Evolutionary conservation across 2,329 filamentous ascomycete genomes (phyloP).

Genomic region (Fusarium duplospermum): DNA sequence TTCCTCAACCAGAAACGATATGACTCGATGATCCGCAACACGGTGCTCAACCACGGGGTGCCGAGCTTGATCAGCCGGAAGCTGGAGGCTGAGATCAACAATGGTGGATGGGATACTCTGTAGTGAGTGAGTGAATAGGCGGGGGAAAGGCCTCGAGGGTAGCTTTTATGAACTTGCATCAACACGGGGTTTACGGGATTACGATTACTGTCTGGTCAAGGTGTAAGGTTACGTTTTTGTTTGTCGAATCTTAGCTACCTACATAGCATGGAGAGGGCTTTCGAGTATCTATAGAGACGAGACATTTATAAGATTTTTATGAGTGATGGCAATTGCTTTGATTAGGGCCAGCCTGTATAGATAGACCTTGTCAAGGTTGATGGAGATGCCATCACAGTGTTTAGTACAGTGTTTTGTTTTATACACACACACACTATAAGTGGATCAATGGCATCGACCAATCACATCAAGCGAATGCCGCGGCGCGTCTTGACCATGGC

Average conservation of each 20-base stretch:
- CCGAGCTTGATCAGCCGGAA: conserved; percentile 90
- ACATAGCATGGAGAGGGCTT: conserved; percentile 3
- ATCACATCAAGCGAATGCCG: conserved; percentile 37
- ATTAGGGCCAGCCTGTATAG: neutral
- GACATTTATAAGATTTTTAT: neutral
- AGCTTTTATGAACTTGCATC: neutral
- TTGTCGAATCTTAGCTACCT: neutral
- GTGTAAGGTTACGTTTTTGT: conserved; percentile 13
- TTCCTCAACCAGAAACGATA: conserved; percentile 95
- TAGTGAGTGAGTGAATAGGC: neutral
- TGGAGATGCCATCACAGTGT: neutral
- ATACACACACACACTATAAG: neutral
- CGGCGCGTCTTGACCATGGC: conserved; percentile 45
- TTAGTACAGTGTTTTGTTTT: conserved; percentile 7
- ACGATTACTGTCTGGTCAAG: conserved; percentile 4
- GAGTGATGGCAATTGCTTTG: neutral
- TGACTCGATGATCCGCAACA: conserved; percentile 84
- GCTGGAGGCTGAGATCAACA: conserved; percentile 95
- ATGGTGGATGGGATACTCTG: conserved; percentile 91
- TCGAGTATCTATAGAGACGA: conserved; percentile 11
- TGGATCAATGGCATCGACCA: conserved; percentile 31
- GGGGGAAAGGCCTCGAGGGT: neutral
- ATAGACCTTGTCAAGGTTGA: neutral
- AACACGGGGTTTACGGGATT: neutral
- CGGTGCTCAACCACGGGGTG: conserved; percentile 88